Evolutionary conservation across 2,329 filamentous ascomycete genomes (phyloP), one percentile per base, ranked within the genome.

Genomic region (Bipolaris zeicola): DNA sequence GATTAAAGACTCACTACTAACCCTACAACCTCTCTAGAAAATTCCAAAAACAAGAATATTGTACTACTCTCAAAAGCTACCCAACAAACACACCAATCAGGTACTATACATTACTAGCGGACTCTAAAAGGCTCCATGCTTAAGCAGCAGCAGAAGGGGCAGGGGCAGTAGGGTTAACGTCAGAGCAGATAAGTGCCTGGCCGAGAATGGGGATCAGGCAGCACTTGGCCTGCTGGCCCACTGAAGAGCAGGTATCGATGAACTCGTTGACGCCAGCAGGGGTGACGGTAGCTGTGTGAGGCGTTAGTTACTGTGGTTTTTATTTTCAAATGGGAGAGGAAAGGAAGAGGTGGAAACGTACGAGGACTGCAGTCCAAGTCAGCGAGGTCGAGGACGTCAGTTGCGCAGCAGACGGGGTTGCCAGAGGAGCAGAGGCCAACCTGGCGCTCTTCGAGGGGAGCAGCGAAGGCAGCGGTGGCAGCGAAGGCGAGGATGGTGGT

Each of bases 301-400:
- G 2, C 42, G 64, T 72, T 58, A 72, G 58, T 24, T 33, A 53
- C 28, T 2, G n/a, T 20, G n/a, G 14, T 26, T 0, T 3, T 3
- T 16, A 16, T 16, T 28, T 28, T 26, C 8, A 6, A 7, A 26
- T 26, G 7, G 26, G 26, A 24, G 24, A 26, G 26, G 26, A 13
- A 31, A 13, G 10, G 28, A 18, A 46, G 13, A 8, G 6, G 26
- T 26, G n/a, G 50, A 43, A 14, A 77, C 83, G 64, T 77, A 85
- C 84, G 84, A 55, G 76, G 70, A 16, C 66, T 74, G 71, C 86
- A 89, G 77, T 88, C 77, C 22, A 87, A 76, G 70, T 85, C 77
- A 3, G 81, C 83, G 55, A 87, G 60, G 57, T 83, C 81, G 37
- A 88, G 81, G 33, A 88, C 80, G 62, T 88, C 83, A 22, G 85